Conservation (phyloP, 345 rosid species). For the Dipteronia dyeriana region DNA sequence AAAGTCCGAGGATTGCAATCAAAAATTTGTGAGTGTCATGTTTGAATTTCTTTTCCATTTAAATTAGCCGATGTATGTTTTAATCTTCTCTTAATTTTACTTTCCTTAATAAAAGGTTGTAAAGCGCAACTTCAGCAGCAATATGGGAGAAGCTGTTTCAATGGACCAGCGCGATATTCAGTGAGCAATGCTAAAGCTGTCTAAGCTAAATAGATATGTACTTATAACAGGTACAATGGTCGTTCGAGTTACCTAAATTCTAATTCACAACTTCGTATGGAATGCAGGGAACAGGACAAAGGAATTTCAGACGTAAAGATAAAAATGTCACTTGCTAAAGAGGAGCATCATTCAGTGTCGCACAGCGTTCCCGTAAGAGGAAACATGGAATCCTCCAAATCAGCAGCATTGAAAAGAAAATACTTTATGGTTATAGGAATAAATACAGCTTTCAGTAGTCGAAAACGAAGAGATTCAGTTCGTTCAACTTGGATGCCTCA, state of each 20-base stretch:
- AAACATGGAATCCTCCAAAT: conserved; percentile 20
- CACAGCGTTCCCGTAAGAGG: conserved; percentile 17
- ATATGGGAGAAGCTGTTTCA: conserved; percentile 21
- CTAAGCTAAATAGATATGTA: background rate
- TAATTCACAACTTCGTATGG: background rate
- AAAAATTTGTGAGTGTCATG: conserved; percentile 41
- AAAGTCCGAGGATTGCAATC: conserved; percentile 30
- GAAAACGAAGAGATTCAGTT: conserved; percentile 80
- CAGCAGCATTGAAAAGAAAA: conserved; percentile 36
- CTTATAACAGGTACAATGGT: background rate
- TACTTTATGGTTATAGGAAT: conserved; percentile 87
- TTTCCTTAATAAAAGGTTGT: conserved; percentile 31
- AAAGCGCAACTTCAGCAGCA: conserved; percentile 37
- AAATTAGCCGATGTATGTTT: conserved; percentile 7
- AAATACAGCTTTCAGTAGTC: conserved; percentile 83
- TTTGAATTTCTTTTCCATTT: background rate
- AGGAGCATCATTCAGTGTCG: conserved; percentile 34
- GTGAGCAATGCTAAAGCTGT: conserved; percentile 31
- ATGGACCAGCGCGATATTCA: conserved; percentile 27
- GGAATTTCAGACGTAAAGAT: conserved; percentile 48
- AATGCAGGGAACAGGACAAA: conserved; percentile 51
- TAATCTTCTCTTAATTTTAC: conserved; percentile 20
- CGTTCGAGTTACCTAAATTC: conserved; percentile 10
- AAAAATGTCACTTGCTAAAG: conserved; percentile 48
- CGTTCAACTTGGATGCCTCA: conserved; percentile 96